Percentiles rank a stretch among this genome's conserved stretches.
phyloP scores from a whole-genome alignment of 345 rosid species.

The Syzygium aromaticum region DNA sequence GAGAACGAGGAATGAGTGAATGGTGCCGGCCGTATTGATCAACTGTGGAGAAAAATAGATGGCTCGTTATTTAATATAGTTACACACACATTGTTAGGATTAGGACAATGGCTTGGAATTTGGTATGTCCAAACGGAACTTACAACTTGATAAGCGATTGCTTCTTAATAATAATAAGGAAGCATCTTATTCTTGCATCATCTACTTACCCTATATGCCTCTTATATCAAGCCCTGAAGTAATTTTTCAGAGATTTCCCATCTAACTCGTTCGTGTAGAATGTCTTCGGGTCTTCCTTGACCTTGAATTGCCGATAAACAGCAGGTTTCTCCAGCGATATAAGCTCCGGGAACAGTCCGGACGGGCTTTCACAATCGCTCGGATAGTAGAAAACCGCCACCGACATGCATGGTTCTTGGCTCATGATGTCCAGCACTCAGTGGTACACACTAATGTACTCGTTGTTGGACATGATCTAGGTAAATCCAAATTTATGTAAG shows the following conservation, averaged over 20 bases:
- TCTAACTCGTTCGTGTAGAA: slow-evolving; percentile 32
- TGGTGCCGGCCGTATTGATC: not conserved
- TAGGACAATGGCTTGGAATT: not conserved
- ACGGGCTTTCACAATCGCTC: slow-evolving; percentile 7
- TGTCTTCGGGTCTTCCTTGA: slow-evolving; percentile 14
- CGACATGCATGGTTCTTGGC: slow-evolving; percentile 16
- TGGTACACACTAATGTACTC: slow-evolving; percentile 34
- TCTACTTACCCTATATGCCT: not conserved
- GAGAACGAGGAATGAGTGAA: not conserved
- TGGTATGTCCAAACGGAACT: not conserved
- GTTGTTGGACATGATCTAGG: slow-evolving; percentile 39
- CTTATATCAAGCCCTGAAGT: slow-evolving; percentile 15
- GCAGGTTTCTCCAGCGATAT: slow-evolving; percentile 26
- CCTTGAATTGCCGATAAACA: slow-evolving; percentile 13
- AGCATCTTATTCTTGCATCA: not conserved
- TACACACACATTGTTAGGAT: not conserved
- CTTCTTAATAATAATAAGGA: not conserved
- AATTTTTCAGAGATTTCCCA: slow-evolving; percentile 23
- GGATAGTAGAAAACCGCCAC: slow-evolving; percentile 29
- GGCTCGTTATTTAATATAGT: not conserved
- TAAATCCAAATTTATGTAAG: not conserved
- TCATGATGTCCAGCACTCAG: slow-evolving; percentile 32
- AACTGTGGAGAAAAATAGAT: not conserved
- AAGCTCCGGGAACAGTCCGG: slow-evolving; percentile 28
- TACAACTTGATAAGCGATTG: not conserved